phyloP scores from a whole-genome alignment of 2,329 filamentous ascomycete genomes.

The Trichoderma brevicompactum region DNA sequence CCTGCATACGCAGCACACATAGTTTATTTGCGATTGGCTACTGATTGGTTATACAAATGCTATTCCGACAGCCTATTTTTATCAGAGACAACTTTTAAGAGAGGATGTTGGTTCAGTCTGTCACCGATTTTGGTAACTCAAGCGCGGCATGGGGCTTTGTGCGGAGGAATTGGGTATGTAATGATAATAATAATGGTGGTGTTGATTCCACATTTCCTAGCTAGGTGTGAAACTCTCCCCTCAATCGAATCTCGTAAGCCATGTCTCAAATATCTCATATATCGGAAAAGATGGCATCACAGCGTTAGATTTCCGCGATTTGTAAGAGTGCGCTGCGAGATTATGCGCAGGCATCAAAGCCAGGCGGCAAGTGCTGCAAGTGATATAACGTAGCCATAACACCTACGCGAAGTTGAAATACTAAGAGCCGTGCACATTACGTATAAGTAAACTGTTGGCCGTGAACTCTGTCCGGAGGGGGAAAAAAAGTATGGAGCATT shows the following conservation, averaged over 20 bases:
- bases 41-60: neutral
- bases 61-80: neutral
- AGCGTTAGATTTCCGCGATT: neutral
- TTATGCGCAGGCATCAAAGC: neutral
- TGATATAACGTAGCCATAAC: no score
- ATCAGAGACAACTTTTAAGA: neutral
- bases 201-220: no score
- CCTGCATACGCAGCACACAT: no score
- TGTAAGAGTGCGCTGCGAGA: neutral
- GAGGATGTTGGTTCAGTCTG: neutral
- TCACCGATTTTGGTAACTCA: neutral
- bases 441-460: neutral
- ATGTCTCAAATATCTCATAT: slow-evolving; percentile 1
- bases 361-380: neutral
- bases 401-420: no score
- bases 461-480: no score
- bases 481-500: no score
- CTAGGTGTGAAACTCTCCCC: no score
- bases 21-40: neutral
- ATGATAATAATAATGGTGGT: no score
- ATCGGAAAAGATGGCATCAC: neutral
- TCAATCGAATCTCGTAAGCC: neutral
- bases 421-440: neutral
- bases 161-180: no score
- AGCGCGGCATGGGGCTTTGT: neutral